A percentile compares a stretch with the other conserved stretches of the same genome.
These are phyloP conservation scores for Dunaliella primolecta DNA, from an alignment of 139 green algal genomes.

Conservation along the genomic window DNA sequence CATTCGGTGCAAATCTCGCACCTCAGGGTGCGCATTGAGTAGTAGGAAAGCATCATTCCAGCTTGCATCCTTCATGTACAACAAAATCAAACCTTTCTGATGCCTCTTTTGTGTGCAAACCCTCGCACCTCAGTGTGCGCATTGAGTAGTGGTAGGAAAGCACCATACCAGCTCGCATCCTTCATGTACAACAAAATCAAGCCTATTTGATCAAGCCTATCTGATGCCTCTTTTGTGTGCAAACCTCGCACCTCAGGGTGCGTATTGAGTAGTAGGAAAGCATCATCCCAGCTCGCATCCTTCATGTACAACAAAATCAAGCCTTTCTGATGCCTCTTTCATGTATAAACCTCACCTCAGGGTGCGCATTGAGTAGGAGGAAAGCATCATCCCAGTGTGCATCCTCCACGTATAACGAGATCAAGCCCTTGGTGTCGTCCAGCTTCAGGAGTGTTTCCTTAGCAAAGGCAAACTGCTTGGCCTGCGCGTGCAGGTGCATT, in stretches of 20 bases:
- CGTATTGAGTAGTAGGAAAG: constrained; percentile 56
- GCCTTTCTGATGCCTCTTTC: too few species aligned
- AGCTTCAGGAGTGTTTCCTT: constrained; percentile 72
- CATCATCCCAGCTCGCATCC: constrained; percentile 67
- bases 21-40: constrained; percentile 47
- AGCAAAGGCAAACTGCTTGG: constrained; percentile 52
- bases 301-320: constrained; percentile 59
- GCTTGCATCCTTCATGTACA: constrained; percentile 57
- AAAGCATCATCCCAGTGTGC: constrained; percentile 73
- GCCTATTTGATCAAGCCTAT: constrained; percentile 44
- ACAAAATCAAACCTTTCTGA: constrained; percentile 44
- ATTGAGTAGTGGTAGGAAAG: constrained; percentile 59
- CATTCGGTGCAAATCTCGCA: too few species aligned
- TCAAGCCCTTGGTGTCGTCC: constrained; percentile 52
- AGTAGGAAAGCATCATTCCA: constrained; percentile 75
- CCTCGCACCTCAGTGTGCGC: constrained; percentile 43
- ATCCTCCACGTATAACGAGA: constrained; percentile 57
- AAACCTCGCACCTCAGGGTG: constrained; percentile 46
- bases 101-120: too few species aligned
- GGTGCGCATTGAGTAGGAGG: constrained; percentile 54
- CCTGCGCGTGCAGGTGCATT: constrained; percentile 1
- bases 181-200: constrained; percentile 59
- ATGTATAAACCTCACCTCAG: too few species aligned
- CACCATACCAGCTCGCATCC: constrained; percentile 66
- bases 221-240: too few species aligned